These are phyloP conservation scores for Chaetomidium leptoderma DNA, from an alignment of 495 filamentous ascomycete species.

Conservation along the genomic window DNA sequence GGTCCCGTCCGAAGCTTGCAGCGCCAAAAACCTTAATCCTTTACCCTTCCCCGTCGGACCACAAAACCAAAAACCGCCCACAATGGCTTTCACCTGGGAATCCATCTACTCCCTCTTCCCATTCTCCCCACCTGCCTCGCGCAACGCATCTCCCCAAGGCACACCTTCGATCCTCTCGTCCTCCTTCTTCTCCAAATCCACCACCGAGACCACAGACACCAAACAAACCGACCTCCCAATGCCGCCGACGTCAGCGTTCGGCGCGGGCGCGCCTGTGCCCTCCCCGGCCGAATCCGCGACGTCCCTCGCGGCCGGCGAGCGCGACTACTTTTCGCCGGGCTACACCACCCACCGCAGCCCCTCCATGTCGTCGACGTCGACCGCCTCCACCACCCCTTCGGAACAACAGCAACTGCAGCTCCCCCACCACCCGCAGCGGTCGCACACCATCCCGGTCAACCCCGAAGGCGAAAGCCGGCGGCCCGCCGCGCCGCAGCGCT, in stretches of 20 bases:
- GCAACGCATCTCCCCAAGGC: not conserved
- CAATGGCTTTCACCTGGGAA: slow-evolving; percentile 13
- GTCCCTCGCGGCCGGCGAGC: not conserved
- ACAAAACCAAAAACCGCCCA: slow-evolving; percentile 1
- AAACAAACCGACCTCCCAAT: slow-evolving; percentile 1
- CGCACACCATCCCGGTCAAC: slow-evolving; percentile 1
- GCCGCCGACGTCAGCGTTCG: not conserved
- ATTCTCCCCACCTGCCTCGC: slow-evolving; percentile 10
- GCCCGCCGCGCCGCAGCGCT: slow-evolving; percentile 15
- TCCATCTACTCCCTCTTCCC: slow-evolving; percentile 13
- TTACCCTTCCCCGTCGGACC: not conserved
- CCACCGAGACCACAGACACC: not conserved
- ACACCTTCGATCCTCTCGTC: not conserved
- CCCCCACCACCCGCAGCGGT: not conserved
- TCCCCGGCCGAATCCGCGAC: slow-evolving; percentile 8
- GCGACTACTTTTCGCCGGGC: slow-evolving; percentile 13
- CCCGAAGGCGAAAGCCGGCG: slow-evolving; percentile 2
- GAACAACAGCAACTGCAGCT: not conserved
- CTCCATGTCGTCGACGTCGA: slow-evolving; percentile 18
- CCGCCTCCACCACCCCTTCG: slow-evolving; percentile 14
- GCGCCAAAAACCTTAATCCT: not conserved
- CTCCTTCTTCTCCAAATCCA: not conserved
- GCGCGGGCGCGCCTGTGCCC: not conserved
- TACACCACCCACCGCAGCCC: slow-evolving; percentile 16
- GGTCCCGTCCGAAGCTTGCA: not conserved